phyloP scores from a whole-genome alignment of 1,284 basidiomycete species.

The Neotropicomus parvogracilis region DNA sequence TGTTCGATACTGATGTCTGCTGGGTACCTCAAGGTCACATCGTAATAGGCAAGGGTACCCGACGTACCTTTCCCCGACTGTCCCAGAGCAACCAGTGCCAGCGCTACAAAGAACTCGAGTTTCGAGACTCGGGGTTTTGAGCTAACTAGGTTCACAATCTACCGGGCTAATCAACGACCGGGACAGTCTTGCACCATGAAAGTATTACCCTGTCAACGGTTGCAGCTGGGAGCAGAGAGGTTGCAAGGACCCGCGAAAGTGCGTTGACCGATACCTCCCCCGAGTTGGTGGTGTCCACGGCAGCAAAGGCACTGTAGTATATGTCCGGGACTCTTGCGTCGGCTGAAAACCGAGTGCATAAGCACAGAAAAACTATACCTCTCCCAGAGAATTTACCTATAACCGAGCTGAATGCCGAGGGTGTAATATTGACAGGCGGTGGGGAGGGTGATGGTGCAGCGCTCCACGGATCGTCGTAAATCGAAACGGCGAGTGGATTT shows the following conservation, averaged over 20 bases:
- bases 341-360: constrained; percentile 37
- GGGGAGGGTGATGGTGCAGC: constrained; percentile 73
- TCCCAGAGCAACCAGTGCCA: constrained; percentile 83
- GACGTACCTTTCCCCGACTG: constrained; percentile 69
- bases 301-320: constrained; percentile 70
- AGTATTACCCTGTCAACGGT: constrained; percentile 74
- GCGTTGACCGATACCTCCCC: constrained; percentile 80
- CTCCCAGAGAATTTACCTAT: constrained; percentile 47
- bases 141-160: constrained; percentile 84
- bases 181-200: not conserved
- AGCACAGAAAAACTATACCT: constrained; percentile 6
- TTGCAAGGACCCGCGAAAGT: constrained; percentile 72
- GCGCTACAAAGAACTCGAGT: constrained; percentile 83
- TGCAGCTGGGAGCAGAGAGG: constrained; percentile 73
- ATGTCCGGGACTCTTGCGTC: constrained; percentile 77
- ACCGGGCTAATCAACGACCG: constrained; percentile 13
- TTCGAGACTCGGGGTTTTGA: constrained; percentile 73
- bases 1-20: constrained; percentile 77
- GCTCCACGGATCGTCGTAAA: constrained; percentile 88
- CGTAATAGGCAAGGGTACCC: constrained; percentile 1
- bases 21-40: constrained; percentile 4
- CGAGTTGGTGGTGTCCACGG: constrained; percentile 61
- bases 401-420: constrained; percentile 61
- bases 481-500: constrained; percentile 70
- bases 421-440: constrained; percentile 47